Base-by-base conservation (phyloP, 2,329 filamentous ascomycete genomes). In the Lasiodiplodia sp. region DNA sequence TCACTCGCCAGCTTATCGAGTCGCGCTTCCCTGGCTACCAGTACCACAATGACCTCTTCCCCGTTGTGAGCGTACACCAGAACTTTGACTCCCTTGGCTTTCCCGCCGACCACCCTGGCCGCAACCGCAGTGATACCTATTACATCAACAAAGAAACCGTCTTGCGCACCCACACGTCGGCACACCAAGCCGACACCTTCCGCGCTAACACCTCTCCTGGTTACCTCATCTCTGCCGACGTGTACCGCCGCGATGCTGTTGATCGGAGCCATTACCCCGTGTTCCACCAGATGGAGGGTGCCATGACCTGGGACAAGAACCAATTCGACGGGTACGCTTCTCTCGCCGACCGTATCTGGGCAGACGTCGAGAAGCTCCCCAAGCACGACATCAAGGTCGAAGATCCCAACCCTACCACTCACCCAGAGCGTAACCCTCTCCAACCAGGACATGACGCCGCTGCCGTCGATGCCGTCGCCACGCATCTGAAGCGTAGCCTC, bases 11-110 rank as follows among this genome's bases (percentile, higher is more conserved):
- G 75, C 91, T 99, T 71, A 96, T 99, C 76, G 92, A 98, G 82
- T 93, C 92, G 67, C 90, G 91, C 71, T 99, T 98, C 78, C 90
- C 93, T 0, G 78, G 86, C 11, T 97, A 90, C 82, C 89, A 87
- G 69, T 89, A 92, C 75, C 89, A 97, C 84, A 93, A 93, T 76
- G 84, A 88, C 66, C 88, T 94, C 75, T 89, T 91, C 72, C 95
- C 96, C 0, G 89, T 97, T 51, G 96, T 98, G 28, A 90, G 91
- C 40, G 92, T 93, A 2, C 81, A 85, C 12, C 92, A 97, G 77
- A 99, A 99, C 79, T 99, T 99, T 78, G 96, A 99, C 81, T 96
- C 94, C n/a, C 85, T 99, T 8, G 94, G 94, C 55, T 98, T 99
- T 77, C 91, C 94, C 0, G 76, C 85, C 7, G 92, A 97, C 78